These are phyloP conservation scores for Neofusicoccum sp. DNA, from an alignment of 2,329 filamentous ascomycete species.

Conservation along the genomic window DNA sequence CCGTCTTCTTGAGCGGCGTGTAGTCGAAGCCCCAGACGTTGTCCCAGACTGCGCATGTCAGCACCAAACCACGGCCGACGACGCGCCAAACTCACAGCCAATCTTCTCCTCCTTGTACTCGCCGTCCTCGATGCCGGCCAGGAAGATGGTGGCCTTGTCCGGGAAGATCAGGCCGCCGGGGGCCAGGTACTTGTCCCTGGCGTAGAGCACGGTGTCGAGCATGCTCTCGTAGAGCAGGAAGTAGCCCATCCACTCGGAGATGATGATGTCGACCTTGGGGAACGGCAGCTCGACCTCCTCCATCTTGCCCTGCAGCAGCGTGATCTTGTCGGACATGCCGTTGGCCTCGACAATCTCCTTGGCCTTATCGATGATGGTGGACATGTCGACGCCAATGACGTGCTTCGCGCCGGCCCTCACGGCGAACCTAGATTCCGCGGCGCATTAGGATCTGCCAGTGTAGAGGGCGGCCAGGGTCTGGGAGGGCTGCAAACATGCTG, in stretches of 20 bases:
- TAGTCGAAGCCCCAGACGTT: slow-evolving; percentile 99
- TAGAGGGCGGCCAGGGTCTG: slow-evolving; percentile 9
- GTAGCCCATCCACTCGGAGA: slow-evolving; percentile 99
- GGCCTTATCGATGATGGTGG: slow-evolving; percentile 98
- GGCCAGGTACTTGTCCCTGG: slow-evolving; percentile 81
- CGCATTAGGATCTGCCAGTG: slow-evolving; percentile 20
- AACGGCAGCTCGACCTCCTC: slow-evolving; percentile 93
- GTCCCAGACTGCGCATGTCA: slow-evolving; percentile 76
- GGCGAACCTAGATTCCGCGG: slow-evolving; percentile 70
- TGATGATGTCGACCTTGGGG: slow-evolving; percentile 97
- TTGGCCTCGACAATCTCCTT: slow-evolving; percentile 91
- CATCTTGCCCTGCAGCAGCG: slow-evolving; percentile 98
- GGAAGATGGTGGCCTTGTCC: slow-evolving; percentile 96
- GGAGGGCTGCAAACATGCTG: slow-evolving; percentile 72
- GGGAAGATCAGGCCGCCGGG: slow-evolving; percentile 94
- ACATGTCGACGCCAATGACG: slow-evolving; percentile 99
- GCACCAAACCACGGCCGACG: slow-evolving; percentile 19
- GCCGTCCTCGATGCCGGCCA: slow-evolving; percentile 95
- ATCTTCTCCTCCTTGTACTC: slow-evolving; percentile 99
- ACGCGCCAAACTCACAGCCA: slow-evolving; percentile 67
- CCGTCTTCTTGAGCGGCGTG: slow-evolving; percentile 86
- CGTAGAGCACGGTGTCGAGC: slow-evolving; percentile 97
- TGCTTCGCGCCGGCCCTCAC: slow-evolving; percentile 95
- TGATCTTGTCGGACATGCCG: slow-evolving; percentile 93
- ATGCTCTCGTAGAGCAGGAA: slow-evolving; percentile 98